Evolutionary conservation across 1,284 basidiomycete genomes (phyloP).

Genomic region (Athelia psychrophila): DNA sequence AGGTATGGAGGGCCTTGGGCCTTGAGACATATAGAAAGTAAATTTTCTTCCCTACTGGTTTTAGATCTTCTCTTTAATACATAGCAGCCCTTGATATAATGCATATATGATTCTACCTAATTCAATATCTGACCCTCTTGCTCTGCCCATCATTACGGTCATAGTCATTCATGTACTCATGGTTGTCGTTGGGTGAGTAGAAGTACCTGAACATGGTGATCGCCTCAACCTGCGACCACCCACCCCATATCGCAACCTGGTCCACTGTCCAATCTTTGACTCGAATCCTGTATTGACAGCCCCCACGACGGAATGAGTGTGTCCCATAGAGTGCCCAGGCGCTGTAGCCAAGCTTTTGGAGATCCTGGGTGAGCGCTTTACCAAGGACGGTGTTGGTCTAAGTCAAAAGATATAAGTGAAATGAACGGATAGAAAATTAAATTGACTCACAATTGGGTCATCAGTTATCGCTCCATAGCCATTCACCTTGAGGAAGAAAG

Average conservation of each 20-base stretch:
- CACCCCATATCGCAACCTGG: slow-evolving; percentile 20
- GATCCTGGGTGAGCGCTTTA: slow-evolving; percentile 10
- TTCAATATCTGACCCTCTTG: not conserved
- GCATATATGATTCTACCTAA: no score
- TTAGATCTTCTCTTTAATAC: no score
- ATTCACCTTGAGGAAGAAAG: slow-evolving; percentile 7
- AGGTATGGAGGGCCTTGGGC: no score
- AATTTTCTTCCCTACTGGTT: no score
- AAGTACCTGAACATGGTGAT: slow-evolving; percentile 22
- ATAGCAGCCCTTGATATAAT: no score
- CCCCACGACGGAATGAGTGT: slow-evolving; percentile 20
- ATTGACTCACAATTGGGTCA: slow-evolving; percentile 6
- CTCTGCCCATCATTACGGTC: no score
- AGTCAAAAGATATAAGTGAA: not conserved
- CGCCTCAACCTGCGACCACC: slow-evolving; percentile 21
- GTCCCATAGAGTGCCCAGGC: slow-evolving; percentile 19
- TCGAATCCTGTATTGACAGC: slow-evolving; percentile 17
- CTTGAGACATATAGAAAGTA: no score
- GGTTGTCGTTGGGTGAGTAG: slow-evolving; percentile 22
- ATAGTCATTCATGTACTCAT: slow-evolving; percentile 13
- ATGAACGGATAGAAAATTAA: not conserved
- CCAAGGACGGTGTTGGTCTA: slow-evolving; percentile 13
- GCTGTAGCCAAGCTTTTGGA: slow-evolving; percentile 15
- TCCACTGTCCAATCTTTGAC: slow-evolving; percentile 10
- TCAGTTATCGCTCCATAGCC: slow-evolving; percentile 1